Conservation (phyloP, 2,329 filamentous ascomycete genomes). For the Dissoconium aciculare region DNA sequence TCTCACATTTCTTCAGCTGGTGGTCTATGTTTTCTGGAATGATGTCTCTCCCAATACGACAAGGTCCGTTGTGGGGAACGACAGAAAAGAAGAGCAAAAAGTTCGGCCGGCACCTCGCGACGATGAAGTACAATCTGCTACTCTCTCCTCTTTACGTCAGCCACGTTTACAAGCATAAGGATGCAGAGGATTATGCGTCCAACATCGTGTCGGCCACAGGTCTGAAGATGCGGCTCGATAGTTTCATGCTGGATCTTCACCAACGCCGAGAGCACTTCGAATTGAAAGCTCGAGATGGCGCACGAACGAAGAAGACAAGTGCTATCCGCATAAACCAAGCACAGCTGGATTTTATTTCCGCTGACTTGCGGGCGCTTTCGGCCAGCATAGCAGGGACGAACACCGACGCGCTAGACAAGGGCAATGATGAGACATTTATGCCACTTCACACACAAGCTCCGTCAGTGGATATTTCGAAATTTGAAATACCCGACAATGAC, state of each 20-base stretch:
- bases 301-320: constrained; percentile 65
- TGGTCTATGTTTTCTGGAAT: constrained; percentile 93
- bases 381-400: constrained; percentile 74
- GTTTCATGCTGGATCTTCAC: constrained; percentile 93
- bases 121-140: constrained; percentile 92
- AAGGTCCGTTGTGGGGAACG: constrained; percentile 80
- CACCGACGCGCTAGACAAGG: constrained; percentile 54
- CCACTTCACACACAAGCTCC: constrained; percentile 39
- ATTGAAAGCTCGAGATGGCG: constrained; percentile 51
- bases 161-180: constrained; percentile 97
- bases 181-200: constrained; percentile 70
- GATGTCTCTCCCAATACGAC: constrained; percentile 85
- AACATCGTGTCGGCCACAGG: constrained; percentile 77
- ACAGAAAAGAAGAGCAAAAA: constrained; percentile 97
- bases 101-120: constrained; percentile 91
- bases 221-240: constrained; percentile 90
- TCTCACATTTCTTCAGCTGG: constrained; percentile 96
- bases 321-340: constrained; percentile 93
- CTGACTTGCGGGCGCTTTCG: constrained; percentile 84
- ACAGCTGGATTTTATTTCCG: constrained; percentile 79
- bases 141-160: constrained; percentile 87
- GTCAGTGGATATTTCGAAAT: constrained; percentile 57
- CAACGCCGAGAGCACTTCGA: constrained; percentile 84
- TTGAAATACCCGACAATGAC: constrained; percentile 91
- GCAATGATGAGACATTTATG: constrained; percentile 47